A percentile compares a stretch with the other conserved stretches of the same genome.
phyloP scores from a whole-genome alignment of 73 alveolate species.

The Symbiodinium natans region DNA sequence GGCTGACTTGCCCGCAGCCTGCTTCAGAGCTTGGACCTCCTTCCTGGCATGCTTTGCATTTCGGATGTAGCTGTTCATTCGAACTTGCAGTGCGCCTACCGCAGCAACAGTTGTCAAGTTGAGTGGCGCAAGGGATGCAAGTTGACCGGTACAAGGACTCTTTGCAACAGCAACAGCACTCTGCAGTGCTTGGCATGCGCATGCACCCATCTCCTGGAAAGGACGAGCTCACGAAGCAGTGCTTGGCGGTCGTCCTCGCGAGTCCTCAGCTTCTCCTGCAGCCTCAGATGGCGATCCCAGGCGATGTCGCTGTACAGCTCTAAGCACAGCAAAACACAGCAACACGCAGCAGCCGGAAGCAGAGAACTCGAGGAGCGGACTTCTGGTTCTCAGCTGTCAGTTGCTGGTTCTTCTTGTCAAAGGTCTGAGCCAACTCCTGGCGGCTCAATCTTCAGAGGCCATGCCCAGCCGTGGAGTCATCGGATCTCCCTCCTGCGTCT shows the following conservation, averaged over 20 bases:
- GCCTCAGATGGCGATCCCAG: conserved; percentile 40
- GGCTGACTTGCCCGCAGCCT: not conserved
- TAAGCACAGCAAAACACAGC: not conserved
- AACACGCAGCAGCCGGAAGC: not conserved
- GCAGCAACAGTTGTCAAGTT: too few relatives aligned
- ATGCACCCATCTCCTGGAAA: too few relatives aligned
- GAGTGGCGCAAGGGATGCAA: too few relatives aligned
- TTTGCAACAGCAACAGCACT: too few relatives aligned
- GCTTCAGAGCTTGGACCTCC: conserved; percentile 71
- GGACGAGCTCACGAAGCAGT: conserved; percentile 72
- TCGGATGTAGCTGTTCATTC: too few relatives aligned
- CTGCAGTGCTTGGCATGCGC: too few relatives aligned
- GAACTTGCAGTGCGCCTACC: too few relatives aligned
- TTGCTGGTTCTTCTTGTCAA: conserved; percentile 94
- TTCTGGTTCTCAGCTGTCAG: conserved; percentile 83
- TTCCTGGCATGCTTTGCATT: conserved; percentile 52
- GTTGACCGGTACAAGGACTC: too few relatives aligned
- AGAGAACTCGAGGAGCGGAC: not conserved
- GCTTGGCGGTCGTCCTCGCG: conserved; percentile 92
- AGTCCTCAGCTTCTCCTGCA: conserved; percentile 85
- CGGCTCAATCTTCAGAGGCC: too few relatives aligned
- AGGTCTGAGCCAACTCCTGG: conserved; percentile 93
- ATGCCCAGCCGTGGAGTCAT: too few relatives aligned
- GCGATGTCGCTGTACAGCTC: not conserved
- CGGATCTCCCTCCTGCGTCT: conserved; percentile 92